A percentile compares a stretch with the other conserved stretches of the same genome.
phyloP scores from a whole-genome alignment of 495 filamentous ascomycete genomes.

The Aspergillus biplanus region DNA sequence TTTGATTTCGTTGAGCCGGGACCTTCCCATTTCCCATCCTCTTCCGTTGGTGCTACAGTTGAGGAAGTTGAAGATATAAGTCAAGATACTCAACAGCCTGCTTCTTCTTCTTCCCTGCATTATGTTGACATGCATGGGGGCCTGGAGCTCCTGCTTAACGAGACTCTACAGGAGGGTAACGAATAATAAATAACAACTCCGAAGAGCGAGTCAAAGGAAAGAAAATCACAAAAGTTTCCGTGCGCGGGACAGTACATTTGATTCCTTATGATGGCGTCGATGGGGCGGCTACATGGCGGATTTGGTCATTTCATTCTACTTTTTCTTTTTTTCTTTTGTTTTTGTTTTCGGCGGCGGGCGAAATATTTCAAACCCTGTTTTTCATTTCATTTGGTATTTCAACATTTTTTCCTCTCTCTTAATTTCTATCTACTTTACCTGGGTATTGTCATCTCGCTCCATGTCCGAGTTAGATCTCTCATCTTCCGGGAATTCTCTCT shows the following conservation, averaged over 20 bases:
- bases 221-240: neutral
- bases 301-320: too few relatives aligned
- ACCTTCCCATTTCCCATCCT: neutral
- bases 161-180: neutral
- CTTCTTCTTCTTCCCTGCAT: neutral
- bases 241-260: neutral
- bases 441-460: too few relatives aligned
- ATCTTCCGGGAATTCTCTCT: neutral
- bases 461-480: too few relatives aligned
- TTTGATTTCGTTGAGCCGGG: slow-evolving; percentile 35
- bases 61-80: slow-evolving; percentile 15
- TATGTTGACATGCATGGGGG: slow-evolving; percentile 13
- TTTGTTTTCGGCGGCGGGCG: too few relatives aligned
- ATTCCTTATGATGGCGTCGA: too few relatives aligned
- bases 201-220: neutral
- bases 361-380: too few relatives aligned
- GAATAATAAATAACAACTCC: slow-evolving; percentile 3
- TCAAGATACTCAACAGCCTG: slow-evolving; percentile 7
- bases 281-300: too few relatives aligned
- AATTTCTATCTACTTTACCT: too few relatives aligned
- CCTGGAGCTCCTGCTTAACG: slow-evolving; percentile 8
- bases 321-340: too few relatives aligned
- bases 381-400: too few relatives aligned
- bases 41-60: neutral
- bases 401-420: too few relatives aligned